Base-by-base conservation (phyloP, 1,284 basidiomycete genomes). In the Neotropicomus parvogracilis region DNA sequence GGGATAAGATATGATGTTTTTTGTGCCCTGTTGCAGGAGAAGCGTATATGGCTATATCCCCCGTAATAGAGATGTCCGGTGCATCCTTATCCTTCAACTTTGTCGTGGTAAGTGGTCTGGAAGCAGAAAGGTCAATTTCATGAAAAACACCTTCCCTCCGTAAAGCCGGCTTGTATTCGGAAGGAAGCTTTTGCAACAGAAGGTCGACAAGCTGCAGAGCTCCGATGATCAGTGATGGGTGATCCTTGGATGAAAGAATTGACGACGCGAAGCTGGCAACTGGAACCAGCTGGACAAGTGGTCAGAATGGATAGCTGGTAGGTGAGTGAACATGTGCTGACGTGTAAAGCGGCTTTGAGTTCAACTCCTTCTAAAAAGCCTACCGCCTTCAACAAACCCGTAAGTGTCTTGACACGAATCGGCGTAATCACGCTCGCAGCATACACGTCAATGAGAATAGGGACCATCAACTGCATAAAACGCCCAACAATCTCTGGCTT, bases 361-460 rank as follows among this genome's bases (percentile, higher is more conserved):
- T 85, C 84, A 6, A 86, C 82, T 4, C 80, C 78, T 48, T 91
- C 85, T 36, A 91, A 74, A 66, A 94, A 97, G 53, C 89, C 87
- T 42, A 93, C 81, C 3, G 94, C 91, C 65, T 97, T 95, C 54
- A 95, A 69, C 43, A 97, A 61, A 1, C 88, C 91, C 0, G 85
- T 88, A 51, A 97, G 74, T 0, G 91, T 89, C 72, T 95, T 95
- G 42, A 88, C 81, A 50, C 94, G 78, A 3, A 97, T 84, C 6
- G 89, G 83, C 0, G 85, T 81, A 46, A 85, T 84, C 28, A 97
- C 92, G 59, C 91, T 95, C 10, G 95, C 94, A 17, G 92, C 88
- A 68, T 95, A 97, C 8, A 97, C 94, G 59, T 97, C 94, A 48
- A 97, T 85, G 43, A 97, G 76, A 40, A 95, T 92, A 0, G 95